A percentile compares a stretch with the other conserved stretches of the same genome.
These are phyloP conservation scores for Psilocybe sp. DNA, from an alignment of 768 basidiomycete genomes.

Conservation along the genomic window DNA sequence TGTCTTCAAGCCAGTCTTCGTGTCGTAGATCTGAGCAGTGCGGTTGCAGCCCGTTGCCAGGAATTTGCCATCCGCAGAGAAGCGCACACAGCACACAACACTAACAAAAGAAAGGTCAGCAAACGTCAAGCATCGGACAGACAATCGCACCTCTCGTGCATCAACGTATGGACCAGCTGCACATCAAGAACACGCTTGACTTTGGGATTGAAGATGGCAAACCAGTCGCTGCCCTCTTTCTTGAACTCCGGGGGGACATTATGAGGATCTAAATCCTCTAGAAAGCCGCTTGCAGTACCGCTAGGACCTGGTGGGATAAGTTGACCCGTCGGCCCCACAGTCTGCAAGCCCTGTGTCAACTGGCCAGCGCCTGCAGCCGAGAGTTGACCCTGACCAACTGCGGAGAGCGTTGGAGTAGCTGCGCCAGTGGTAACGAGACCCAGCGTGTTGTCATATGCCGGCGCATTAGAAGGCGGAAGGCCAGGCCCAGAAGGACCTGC, in stretches of 20 bases:
- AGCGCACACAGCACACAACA: constrained; percentile 84
- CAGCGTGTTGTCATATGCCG: constrained; percentile 17
- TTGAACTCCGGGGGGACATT: constrained; percentile 51
- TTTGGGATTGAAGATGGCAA: constrained; percentile 82
- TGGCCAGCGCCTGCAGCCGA: too few relatives aligned
- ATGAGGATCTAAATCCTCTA: constrained; percentile 41
- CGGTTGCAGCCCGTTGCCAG: constrained; percentile 96
- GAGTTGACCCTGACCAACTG: too few relatives aligned
- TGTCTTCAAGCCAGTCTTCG: constrained; percentile 79
- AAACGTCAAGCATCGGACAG: not conserved
- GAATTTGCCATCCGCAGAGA: constrained; percentile 90
- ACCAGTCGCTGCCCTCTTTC: constrained; percentile 85
- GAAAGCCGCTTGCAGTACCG: constrained; percentile 27
- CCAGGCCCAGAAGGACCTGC: constrained; percentile 20
- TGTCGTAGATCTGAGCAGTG: constrained; percentile 93
- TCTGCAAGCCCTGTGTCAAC: too few relatives aligned
- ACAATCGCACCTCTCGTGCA: constrained; percentile 75
- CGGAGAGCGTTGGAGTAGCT: too few relatives aligned
- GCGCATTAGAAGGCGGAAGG: constrained; percentile 15
- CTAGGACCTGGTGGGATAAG: too few relatives aligned
- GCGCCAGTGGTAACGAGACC: constrained; percentile 11
- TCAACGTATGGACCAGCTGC: constrained; percentile 77
- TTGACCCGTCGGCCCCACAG: too few relatives aligned
- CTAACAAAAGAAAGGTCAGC: constrained; percentile 19
- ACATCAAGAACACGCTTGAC: constrained; percentile 80